These are phyloP conservation scores for Chamaecyparis obtusa DNA, from an alignment of 75 land plant genomes.

Conservation along the genomic window DNA sequence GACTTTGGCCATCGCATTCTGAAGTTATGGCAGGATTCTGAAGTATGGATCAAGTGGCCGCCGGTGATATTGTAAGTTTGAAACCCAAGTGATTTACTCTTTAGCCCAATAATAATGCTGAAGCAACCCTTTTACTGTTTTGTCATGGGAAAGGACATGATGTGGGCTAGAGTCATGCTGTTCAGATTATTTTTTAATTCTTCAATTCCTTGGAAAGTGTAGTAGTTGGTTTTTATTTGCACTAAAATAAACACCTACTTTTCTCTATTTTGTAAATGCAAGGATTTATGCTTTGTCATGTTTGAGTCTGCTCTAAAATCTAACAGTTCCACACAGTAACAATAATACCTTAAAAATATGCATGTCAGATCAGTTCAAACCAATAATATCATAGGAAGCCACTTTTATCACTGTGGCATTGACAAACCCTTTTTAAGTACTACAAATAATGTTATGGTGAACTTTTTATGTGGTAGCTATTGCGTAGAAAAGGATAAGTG, in stretches of 20 bases:
- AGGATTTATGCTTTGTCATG: not conserved
- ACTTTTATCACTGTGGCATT: not conserved
- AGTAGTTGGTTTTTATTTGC: not conserved
- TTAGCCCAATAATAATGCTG: not conserved
- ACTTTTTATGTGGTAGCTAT: not conserved
- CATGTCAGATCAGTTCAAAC: not conserved
- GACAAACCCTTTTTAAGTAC: not conserved
- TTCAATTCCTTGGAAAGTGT: not conserved
- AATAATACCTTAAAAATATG: not conserved
- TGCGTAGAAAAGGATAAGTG: not conserved
- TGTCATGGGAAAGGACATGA: not conserved
- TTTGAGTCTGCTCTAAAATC: constrained; percentile 3
- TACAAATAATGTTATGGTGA: not conserved
- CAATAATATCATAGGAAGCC: not conserved
- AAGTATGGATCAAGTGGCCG: not conserved
- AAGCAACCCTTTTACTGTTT: not conserved
- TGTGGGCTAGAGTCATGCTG: not conserved
- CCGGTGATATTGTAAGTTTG: constrained; percentile 1
- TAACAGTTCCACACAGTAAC: not conserved
- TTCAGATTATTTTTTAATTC: not conserved
- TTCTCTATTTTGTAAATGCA: not conserved
- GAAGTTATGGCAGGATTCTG: not conserved
- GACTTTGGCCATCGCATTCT: not conserved
- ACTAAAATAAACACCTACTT: not conserved
- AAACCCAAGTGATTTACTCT: not conserved